A percentile compares a stretch with the other conserved stretches of the same genome.
Conservation (phyloP, 495 filamentous ascomycete species). For the Niebla homalea region DNA sequence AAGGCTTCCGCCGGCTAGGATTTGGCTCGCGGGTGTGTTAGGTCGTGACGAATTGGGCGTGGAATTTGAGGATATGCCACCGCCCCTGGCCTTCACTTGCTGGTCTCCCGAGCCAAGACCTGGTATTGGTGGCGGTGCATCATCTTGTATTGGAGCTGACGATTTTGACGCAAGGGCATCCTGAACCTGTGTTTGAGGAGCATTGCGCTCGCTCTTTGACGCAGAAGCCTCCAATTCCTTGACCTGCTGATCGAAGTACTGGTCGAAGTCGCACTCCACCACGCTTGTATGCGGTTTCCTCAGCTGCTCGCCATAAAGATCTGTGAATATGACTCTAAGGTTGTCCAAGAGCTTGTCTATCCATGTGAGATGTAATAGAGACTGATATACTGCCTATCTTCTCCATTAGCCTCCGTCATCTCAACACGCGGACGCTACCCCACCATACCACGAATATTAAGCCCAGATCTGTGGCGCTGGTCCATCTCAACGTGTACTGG, state of each 20-base stretch:
- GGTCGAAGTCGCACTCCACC: slow-evolving; percentile 66
- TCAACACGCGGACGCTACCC: background rate
- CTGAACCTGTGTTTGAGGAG: slow-evolving; percentile 11
- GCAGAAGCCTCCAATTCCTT: slow-evolving; percentile 60
- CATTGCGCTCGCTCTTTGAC: slow-evolving; percentile 24
- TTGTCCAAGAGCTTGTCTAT: slow-evolving; percentile 94
- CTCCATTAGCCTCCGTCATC: background rate
- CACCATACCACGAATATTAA: slow-evolving; percentile 84
- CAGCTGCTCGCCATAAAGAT: slow-evolving; percentile 76
- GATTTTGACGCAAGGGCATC: slow-evolving; percentile 26
- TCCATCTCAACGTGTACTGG: slow-evolving; percentile 92
- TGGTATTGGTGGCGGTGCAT: slow-evolving; percentile 40
- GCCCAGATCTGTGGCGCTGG: slow-evolving; percentile 76
- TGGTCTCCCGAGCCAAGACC: slow-evolving; percentile 24
- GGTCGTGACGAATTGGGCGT: slow-evolving; percentile 74
- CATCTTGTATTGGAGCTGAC: slow-evolving; percentile 20
- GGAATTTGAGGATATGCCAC: slow-evolving; percentile 47
- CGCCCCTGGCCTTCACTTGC: too few relatives aligned
- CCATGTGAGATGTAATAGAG: slow-evolving; percentile 87
- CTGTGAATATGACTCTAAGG: slow-evolving; percentile 76
- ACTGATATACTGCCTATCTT: slow-evolving; percentile 88
- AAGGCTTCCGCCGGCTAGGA: slow-evolving; percentile 58
- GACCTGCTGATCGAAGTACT: slow-evolving; percentile 89
- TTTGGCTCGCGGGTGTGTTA: slow-evolving; percentile 51
- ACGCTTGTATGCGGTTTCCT: slow-evolving; percentile 65